Evolutionary conservation across 768 basidiomycete species (phyloP), one percentile per base, ranked within the genome.

Genomic region (Serendipita sp.): DNA sequence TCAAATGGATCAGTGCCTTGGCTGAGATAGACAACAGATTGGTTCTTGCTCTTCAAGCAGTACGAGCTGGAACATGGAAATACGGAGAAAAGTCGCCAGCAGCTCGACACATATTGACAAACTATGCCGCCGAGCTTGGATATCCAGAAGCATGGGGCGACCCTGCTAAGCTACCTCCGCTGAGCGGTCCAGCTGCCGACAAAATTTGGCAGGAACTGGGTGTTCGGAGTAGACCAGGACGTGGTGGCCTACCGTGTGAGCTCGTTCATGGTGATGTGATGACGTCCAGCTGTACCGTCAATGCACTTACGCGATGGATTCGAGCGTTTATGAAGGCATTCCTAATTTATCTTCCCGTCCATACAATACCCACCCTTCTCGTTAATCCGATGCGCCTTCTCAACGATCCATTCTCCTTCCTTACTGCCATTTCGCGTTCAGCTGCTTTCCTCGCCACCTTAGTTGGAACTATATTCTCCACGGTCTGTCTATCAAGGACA

Each of bases 241-340:
- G 86, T 2, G 88, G 86, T 2, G 88, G 88, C 1, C 65, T 90
- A 5, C 88, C 88, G 1, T 90, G 88, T 67, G 83, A 88, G 68
- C 67, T 89, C 2, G 79, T 90, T 0, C 88, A 90, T 66, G 81
- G 80, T 9, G 70, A 75, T n/a, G 72, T 82, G 41, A 71, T 83
- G 3, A 75, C 76, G 30, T 72, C 73, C 17, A 85, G 81, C 67
- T 90, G 88, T 68, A 74, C 75, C 0, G 76, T 78, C 34, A 90
- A 90, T 69, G 75, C 79, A 2, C 66, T 65, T 0, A 69, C 84
- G 50, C 76, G 88, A 62, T 79, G 79, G 14, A 51, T 74, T 13
- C 76, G 75, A 60, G 85, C 80, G 0, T 88, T 88, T 69, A 66
- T 78, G 16, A 76, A 88, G 69, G 81, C 86, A 0, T 68, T 87